A percentile compares a stretch with the other conserved stretches of the same genome.
These are phyloP conservation scores for Betula pendula DNA, from an alignment of 306 rosid genomes.

Conservation along the genomic window DNA sequence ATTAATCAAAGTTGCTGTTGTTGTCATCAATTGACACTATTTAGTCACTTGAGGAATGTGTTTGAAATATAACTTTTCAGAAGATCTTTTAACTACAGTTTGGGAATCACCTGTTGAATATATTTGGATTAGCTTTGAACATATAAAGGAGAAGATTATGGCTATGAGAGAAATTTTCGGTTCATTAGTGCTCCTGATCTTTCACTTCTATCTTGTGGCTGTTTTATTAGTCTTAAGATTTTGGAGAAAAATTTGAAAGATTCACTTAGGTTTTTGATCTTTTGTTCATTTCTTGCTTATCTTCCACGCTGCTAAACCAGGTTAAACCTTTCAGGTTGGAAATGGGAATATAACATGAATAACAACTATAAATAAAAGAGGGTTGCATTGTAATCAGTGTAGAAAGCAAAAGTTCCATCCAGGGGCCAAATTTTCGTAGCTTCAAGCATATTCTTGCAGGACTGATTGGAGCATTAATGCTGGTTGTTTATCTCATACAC, in stretches of 20 bases:
- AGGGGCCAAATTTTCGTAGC: too few relatives aligned
- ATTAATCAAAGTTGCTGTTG: neutral
- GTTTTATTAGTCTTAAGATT: neutral
- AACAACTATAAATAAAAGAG: too few relatives aligned
- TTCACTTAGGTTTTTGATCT: neutral
- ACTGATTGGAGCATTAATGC: too few relatives aligned
- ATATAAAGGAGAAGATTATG: neutral
- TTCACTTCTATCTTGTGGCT: neutral
- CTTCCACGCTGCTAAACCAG: neutral
- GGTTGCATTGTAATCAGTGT: too few relatives aligned
- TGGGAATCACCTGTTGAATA: neutral
- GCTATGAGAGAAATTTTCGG: neutral
- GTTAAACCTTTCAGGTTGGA: neutral
- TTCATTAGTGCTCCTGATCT: neutral
- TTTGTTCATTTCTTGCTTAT: neutral
- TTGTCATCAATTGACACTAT: neutral
- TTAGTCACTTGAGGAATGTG: neutral
- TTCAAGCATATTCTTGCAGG: too few relatives aligned
- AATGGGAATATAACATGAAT: neutral
- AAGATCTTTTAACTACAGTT: neutral
- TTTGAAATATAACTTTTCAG: neutral
- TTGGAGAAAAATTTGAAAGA: neutral
- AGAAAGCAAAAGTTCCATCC: too few relatives aligned
- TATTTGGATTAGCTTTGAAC: conserved; percentile 2
- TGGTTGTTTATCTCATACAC: too few relatives aligned